phyloP scores from a whole-genome alignment of 495 filamentous ascomycete genomes.

The Beverwykella pulmonaria region DNA sequence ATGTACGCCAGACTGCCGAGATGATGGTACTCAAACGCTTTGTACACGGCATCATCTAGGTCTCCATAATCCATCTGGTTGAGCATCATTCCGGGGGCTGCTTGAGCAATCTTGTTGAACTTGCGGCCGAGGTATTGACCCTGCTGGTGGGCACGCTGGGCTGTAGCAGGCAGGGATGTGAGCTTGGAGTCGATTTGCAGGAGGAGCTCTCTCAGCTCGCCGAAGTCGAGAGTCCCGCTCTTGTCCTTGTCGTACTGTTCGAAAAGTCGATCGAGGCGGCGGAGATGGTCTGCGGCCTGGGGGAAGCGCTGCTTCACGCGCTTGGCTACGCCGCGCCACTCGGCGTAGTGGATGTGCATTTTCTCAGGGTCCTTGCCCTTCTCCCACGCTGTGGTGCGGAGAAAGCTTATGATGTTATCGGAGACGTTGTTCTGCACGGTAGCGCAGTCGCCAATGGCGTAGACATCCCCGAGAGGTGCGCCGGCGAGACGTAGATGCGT shows the following conservation, averaged over 20 bases:
- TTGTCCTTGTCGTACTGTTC: conserved; percentile 89
- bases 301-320: conserved; percentile 88
- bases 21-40: conserved; percentile 93
- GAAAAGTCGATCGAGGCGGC: conserved; percentile 86
- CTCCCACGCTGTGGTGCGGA: conserved; percentile 89
- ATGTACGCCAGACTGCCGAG: conserved; percentile 93
- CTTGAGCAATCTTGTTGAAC: conserved; percentile 86
- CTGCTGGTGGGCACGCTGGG: conserved; percentile 97
- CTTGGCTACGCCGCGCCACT: conserved; percentile 83
- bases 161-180: conserved; percentile 57
- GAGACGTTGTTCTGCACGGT: conserved; percentile 97
- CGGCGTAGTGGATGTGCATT: conserved; percentile 77
- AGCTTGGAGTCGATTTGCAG: conserved; percentile 60
- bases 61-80: conserved; percentile 89
- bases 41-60: conserved; percentile 89
- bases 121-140: conserved; percentile 92
- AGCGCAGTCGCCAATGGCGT: conserved; percentile 94
- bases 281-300: conserved; percentile 87
- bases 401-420: conserved; percentile 81
- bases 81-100: conserved; percentile 70
- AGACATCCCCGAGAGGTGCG: conserved; percentile 90
- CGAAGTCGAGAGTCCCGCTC: conserved; percentile 89
- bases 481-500: conserved; percentile 89
- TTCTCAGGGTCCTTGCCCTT: conserved; percentile 84
- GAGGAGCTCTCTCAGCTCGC: conserved; percentile 84